Evolutionary conservation across 2,329 filamentous ascomycete species (phyloP), one percentile per base, ranked within the genome.

Genomic region (Hypomyces rosellus): DNA sequence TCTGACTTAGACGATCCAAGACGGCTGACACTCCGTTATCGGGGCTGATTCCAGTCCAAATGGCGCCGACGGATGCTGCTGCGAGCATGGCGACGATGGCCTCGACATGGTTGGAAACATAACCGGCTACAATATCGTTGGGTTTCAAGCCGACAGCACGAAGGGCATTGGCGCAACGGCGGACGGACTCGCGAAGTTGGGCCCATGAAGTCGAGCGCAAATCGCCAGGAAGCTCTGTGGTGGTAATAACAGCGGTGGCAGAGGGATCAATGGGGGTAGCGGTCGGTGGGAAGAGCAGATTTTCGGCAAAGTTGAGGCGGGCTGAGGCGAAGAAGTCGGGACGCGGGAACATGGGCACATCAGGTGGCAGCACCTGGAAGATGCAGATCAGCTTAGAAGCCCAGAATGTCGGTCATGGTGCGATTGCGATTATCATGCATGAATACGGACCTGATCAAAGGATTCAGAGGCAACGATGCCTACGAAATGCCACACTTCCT

Each of bases 11-110:
- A 7, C 93, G 80, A 65, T 97, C 93, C 22, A 97, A 72, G 1
- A 97, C 91, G 14, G 91, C 92, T 60, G 88, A 89, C 2, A 95
- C 88, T 11, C 92, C 92, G 14, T 86, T 96, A 66, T 97, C 92
- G 3, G 92, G 90, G 60, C 88, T 95, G 45, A 96, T 89, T 6
- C 88, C 88, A 1, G 91, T 96, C 92, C 92, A 97, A 36, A 96
- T 81, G 14, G 88, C 91, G 30, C 93, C 93, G 2, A 96, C 68
- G 1, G 88, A 83, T 0, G 89, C 84, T 0, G 89, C 80, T 1
- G 88, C 88, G 33, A 99, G 76, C 84, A 95, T 93, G 16, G 89
- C 89, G 11, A 96, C 84, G 16, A 97, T 72, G 0, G 91, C 87
- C 65, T 95, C 87, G 6, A 82, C 82, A 65, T 96, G 90, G 63